Conservation (phyloP, 2,329 filamentous ascomycete genomes). For the Aspergillus phoenicis region DNA sequence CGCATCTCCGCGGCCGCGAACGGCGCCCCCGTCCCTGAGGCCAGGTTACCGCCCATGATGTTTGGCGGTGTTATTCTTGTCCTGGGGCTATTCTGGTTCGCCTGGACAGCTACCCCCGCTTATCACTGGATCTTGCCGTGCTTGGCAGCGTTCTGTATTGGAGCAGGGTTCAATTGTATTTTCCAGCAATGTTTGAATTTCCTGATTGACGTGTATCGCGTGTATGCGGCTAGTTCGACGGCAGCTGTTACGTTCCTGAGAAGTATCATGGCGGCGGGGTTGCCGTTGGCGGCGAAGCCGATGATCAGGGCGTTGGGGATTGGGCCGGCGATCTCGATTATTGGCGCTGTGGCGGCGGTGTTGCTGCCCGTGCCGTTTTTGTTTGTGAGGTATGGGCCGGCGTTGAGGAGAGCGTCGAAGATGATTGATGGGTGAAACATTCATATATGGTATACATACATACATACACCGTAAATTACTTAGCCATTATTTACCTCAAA, state of each 20-base stretch:
- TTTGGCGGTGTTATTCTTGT: constrained; percentile 49
- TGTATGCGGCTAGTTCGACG: constrained; percentile 45
- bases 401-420: not conserved
- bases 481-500: not conserved
- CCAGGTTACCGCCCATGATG: constrained; percentile 50
- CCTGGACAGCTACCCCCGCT: constrained; percentile 41
- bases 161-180: constrained; percentile 46
- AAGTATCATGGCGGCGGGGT: constrained; percentile 42
- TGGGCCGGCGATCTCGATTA: constrained; percentile 35
- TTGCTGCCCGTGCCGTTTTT: not conserved
- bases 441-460: no score
- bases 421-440: not conserved
- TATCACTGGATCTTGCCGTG: constrained; percentile 19
- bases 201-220: not conserved
- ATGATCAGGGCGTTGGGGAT: constrained; percentile 48
- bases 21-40: constrained; percentile 42
- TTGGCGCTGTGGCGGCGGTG: not conserved
- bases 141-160: constrained; percentile 41
- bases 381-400: not conserved
- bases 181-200: not conserved
- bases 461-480: not conserved
- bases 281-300: constrained; percentile 42
- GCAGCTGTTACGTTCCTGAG: constrained; percentile 50
- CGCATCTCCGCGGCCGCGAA: constrained; percentile 31
- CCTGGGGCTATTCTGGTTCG: constrained; percentile 49